Evolutionary conservation across 2,329 filamentous ascomycete species (phyloP), one percentile per base, ranked within the genome.

Genomic region (Clarireedia monteithiana): DNA sequence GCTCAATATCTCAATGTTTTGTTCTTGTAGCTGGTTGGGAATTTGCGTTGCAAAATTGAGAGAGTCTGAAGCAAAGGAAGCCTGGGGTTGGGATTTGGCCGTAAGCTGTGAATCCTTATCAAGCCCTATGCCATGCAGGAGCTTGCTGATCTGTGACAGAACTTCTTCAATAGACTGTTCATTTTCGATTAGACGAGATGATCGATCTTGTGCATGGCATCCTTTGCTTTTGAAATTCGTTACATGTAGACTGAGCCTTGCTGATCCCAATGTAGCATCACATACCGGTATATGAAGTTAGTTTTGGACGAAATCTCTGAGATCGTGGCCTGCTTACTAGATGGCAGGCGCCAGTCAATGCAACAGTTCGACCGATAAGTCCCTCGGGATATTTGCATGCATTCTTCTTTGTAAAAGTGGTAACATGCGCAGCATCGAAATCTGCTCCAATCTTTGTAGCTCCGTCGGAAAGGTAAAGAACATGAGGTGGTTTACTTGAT

Each of bases 181-280:
- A 17, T 59, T 30, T 20, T 42, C 39, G 15, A 42, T 10, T n/a
- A 14, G 39, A 20, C 39, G 17, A 15, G 39, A 20, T 42, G 17
- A 42, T n/a, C 39, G 15, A n/a, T 20, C 17, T 20, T 42, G 15
- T 42, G 39, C 39, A 42, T 58, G 59, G 59, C 58, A 61, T 42
- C 59, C 53, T 48, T 20, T 45, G 15, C 45, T 27, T 24, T 53
- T 53, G 30, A 56, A 58, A 4, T 20, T 20, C 30, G 39, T 44
- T 0, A 57, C 46, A 4, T 23, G 38, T 15, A 59, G 45, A 26
- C 6, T 34, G 6, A 55, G 39, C 15, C 17, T 20, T n/a, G 39
- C 17, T n/a, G 39, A 20, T n/a, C 17, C 39, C 4, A 15, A n/a
- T 20, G 44, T 23, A 12, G 36, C 15, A 14, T 38, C 23, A 26